A percentile compares a stretch with the other conserved stretches of the same genome.
Evolutionary conservation across 225 moss, liverwort and hornwort genomes (phyloP).

Genomic region (Physcomitrellopsis africana): DNA sequence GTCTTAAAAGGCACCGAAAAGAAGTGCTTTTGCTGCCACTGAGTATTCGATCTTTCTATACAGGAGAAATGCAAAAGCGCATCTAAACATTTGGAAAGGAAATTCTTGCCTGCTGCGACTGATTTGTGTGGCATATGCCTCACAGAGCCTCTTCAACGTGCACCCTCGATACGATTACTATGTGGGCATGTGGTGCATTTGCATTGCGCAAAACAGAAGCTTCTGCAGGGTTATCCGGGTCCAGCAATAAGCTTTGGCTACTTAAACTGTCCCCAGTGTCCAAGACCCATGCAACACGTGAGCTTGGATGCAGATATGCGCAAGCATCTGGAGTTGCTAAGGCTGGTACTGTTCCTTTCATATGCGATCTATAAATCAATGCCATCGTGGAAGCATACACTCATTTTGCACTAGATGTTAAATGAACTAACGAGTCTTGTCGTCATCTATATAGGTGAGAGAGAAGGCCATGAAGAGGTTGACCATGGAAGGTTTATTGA

Average conservation of each 20-base stretch:
- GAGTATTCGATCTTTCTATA: conserved; percentile 21
- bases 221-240: conserved; percentile 61
- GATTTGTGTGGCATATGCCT: conserved; percentile 70
- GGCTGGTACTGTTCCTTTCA: conserved; percentile 41
- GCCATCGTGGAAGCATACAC: conserved; percentile 21
- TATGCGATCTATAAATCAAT: conserved; percentile 9
- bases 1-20: conserved; percentile 8
- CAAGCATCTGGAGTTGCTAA: conserved; percentile 56
- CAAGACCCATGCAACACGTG: conserved; percentile 55
- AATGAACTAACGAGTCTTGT: conserved; percentile 20
- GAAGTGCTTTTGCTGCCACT: neutral
- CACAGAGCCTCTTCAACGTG: conserved; percentile 59
- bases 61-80: conserved; percentile 52
- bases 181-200: conserved; percentile 73
- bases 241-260: conserved; percentile 68
- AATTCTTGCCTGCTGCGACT: conserved; percentile 51
- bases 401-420: neutral
- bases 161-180: conserved; percentile 58
- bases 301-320: conserved; percentile 47
- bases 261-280: conserved; percentile 65
- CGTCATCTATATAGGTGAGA: conserved; percentile 39
- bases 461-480: conserved; percentile 57
- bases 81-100: conserved; percentile 29
- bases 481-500: conserved; percentile 52
- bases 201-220: conserved; percentile 64